Percentiles rank a stretch among this genome's conserved stretches.
Evolutionary conservation across 345 rosid species (phyloP).

Genomic region (Aquilaria malaccensis): DNA sequence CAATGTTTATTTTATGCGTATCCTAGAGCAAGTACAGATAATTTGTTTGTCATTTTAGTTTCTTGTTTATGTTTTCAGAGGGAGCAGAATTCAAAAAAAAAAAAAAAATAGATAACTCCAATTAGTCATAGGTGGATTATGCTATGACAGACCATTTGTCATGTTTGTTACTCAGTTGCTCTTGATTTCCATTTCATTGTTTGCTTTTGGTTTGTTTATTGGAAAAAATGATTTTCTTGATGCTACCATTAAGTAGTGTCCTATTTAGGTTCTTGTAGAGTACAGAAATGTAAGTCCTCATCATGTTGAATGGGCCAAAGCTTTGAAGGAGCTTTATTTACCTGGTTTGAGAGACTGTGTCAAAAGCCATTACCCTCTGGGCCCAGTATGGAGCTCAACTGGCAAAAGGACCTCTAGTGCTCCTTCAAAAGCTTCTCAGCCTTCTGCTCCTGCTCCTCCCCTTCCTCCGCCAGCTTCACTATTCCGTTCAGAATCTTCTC

Average conservation of each 20-base stretch:
- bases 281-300: constrained; percentile 71
- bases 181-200: neutral
- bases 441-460: constrained; percentile 79
- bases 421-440: constrained; percentile 45
- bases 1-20: too few species aligned
- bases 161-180: neutral
- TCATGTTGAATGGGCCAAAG: constrained; percentile 98
- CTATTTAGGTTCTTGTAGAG: constrained; percentile 71
- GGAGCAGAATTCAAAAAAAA: too few species aligned
- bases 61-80: too few species aligned
- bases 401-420: constrained; percentile 44
- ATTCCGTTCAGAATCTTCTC: constrained; percentile 61
- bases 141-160: neutral
- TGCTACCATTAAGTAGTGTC: constrained; percentile 15
- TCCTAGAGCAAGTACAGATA: too few species aligned
- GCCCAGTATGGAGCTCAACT: constrained; percentile 83
- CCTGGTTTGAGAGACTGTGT: constrained; percentile 91
- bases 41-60: too few species aligned
- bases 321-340: constrained; percentile 85
- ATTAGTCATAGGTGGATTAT: too few species aligned
- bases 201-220: too few species aligned
- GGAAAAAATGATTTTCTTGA: constrained; percentile 1
- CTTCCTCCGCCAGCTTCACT: constrained; percentile 77
- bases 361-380: constrained; percentile 77
- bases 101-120: too few species aligned